Evolutionary conservation across 768 basidiomycete genomes (phyloP), one percentile per base, ranked within the genome.

Genomic region (Boletus pseudopeckii): DNA sequence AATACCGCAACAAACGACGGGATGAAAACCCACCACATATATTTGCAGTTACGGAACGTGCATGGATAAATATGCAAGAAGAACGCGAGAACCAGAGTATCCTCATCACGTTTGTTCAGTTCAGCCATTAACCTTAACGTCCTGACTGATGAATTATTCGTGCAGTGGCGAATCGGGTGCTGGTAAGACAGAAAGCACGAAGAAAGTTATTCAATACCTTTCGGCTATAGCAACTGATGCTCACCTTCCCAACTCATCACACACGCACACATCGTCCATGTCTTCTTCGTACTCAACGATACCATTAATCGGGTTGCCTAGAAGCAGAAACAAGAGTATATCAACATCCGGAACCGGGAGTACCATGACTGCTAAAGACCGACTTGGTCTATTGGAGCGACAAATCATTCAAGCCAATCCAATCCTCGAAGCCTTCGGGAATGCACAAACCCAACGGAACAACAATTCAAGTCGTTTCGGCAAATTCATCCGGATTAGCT

Each of bases 401-500:
- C 97, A 98, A 71, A 98, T 99, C 60, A 79, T 98, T 20, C 94
- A 98, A 69, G 95, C 95, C 37, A 99, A 98, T 65, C 97, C 97
- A 1, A 91, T 99, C 53, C 77, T 99, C 5, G 97, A 99, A 68
- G 91, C 97, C 4, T 98, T 99, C 60, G 97, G 97, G 30, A 99
- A 99, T 68, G 96, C 97, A 6, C 97, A 98, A 70, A 98, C 97
- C 0, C 90, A 97, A 72, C 78, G 95, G 42, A 99, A 99, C 67
- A 98, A 98, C 72, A 99, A 99, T 66, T 98, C 97, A 1, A 93
- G 91, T 80, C 90, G 97, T 37, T 99, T 99, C 68, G 95, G 94
- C 30, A 99, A 99, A 72, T 99, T 99, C 68, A 90, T 99, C 44
- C 80, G 93, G 42, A 98, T 99, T 56, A 89, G 88, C 65, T 99